A percentile compares a stretch with the other conserved stretches of the same genome.
phyloP scores from a whole-genome alignment of 179 eudicot genomes.

The Drosera spatulata region DNA sequence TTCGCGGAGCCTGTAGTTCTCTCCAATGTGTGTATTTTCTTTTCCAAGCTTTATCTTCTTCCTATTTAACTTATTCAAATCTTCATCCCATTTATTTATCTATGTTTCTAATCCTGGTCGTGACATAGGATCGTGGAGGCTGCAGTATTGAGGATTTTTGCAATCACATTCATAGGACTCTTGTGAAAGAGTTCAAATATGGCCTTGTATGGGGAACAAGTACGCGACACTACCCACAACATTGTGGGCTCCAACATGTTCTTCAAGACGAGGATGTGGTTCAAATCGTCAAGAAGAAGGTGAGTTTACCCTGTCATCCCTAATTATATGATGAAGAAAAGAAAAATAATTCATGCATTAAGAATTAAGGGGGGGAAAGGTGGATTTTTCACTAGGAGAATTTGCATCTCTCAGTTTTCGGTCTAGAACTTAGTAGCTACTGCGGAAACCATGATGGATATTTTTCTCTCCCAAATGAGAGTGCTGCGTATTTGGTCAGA shows the following conservation, averaged over 20 bases:
- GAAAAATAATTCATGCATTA: neutral
- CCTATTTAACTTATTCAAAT: neutral
- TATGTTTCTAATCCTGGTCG: neutral
- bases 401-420: no score
- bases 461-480: neutral
- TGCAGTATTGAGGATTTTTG: slow-evolving; percentile 91
- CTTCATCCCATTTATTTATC: neutral
- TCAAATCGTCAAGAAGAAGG: slow-evolving; percentile 97
- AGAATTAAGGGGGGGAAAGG: no score
- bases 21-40: slow-evolving; percentile 52
- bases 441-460: no score
- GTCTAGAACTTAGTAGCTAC: no score
- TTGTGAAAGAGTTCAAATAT: slow-evolving; percentile 88
- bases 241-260: slow-evolving; percentile 79
- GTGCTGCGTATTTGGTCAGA: neutral
- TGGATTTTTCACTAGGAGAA: no score
- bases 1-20: slow-evolving; percentile 92
- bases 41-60: neutral
- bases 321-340: neutral
- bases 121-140: slow-evolving; percentile 85
- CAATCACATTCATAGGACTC: slow-evolving; percentile 79
- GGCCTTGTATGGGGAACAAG: slow-evolving; percentile 94
- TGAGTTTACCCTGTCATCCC: slow-evolving; percentile 6
- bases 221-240: slow-evolving; percentile 95
- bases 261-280: slow-evolving; percentile 99